Conservation (phyloP, 805 yeast genomes). For the Candida ipomoeae region DNA sequence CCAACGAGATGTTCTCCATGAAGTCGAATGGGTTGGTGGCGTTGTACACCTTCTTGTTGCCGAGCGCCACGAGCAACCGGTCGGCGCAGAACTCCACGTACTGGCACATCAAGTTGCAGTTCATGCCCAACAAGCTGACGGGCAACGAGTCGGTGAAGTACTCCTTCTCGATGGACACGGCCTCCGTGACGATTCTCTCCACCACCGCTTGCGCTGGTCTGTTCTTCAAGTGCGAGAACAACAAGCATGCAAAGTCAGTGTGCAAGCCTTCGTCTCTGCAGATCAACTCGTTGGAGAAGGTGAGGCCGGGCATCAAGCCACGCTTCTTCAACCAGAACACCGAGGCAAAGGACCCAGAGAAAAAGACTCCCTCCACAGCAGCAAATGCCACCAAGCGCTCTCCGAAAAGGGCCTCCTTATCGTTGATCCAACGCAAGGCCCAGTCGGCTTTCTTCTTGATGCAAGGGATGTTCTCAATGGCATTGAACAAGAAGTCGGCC, state of each 20-base stretch:
- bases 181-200: conserved; percentile 86
- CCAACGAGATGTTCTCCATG: conserved; percentile 97
- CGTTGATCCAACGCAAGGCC: conserved; percentile 97
- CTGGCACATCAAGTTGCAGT: conserved; percentile 89
- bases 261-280: conserved; percentile 99
- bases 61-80: conserved; percentile 85
- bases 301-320: conserved; percentile 98
- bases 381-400: conserved; percentile 98
- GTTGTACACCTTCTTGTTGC: conserved; percentile 84
- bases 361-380: conserved; percentile 98
- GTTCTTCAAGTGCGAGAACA: conserved; percentile 88
- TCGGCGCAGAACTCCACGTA: conserved; percentile 98
- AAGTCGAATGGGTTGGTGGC: conserved; percentile 94
- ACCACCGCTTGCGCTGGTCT: conserved; percentile 80
- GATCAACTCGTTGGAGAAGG: conserved; percentile 95
- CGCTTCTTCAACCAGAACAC: conserved; percentile 98
- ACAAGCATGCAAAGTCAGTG: conserved; percentile 95
- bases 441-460: conserved; percentile 97
- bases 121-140: conserved; percentile 91
- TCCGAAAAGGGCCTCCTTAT: conserved; percentile 81
- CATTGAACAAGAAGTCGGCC: conserved; percentile 85
- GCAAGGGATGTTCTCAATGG: conserved; percentile 94
- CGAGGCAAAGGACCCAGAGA: conserved; percentile 97
- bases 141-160: conserved; percentile 75
- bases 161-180: conserved; percentile 87